phyloP scores from a whole-genome alignment of 1,284 basidiomycete genomes.

The Naganishia albida region DNA sequence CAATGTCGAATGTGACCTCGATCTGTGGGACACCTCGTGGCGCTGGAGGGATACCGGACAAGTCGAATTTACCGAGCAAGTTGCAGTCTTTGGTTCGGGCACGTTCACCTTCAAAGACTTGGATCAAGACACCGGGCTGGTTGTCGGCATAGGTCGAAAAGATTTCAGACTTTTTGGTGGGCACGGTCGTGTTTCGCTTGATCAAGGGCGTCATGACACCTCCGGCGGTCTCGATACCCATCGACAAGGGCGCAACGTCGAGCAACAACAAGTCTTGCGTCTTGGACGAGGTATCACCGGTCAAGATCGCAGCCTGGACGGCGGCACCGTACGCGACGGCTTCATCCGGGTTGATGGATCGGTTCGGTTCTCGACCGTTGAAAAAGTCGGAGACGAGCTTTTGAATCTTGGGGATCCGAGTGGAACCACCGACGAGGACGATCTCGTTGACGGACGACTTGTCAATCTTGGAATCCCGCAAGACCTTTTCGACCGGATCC shows the following conservation, averaged over 20 bases:
- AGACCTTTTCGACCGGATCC: conserved; percentile 98
- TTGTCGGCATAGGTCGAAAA: conserved; percentile 99
- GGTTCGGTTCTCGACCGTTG: conserved; percentile 94
- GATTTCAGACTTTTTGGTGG: conserved; percentile 98
- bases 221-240: conserved; percentile 90
- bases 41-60: conserved; percentile 94
- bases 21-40: conserved; percentile 98
- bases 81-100: conserved; percentile 99
- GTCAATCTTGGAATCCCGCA: conserved; percentile 97
- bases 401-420: conserved; percentile 97
- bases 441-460: conserved; percentile 94
- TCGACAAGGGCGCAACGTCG: conserved; percentile 84
- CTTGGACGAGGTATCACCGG: conserved; percentile 97
- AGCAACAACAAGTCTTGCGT: conserved; percentile 95
- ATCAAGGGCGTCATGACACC: conserved; percentile 98
- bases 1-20: conserved; percentile 98
- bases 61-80: conserved; percentile 97
- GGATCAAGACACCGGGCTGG: conserved; percentile 95
- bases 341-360: conserved; percentile 98
- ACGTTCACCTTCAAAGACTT: conserved; percentile 99
- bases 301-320: conserved; percentile 97
- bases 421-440: conserved; percentile 96
- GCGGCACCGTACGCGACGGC: conserved; percentile 99
- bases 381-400: conserved; percentile 99
- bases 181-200: conserved; percentile 92